Percentiles rank a stretch among this genome's conserved stretches.
These are phyloP conservation scores for Saturnispora gosingensis DNA, from an alignment of 805 yeast species.

Conservation along the genomic window DNA sequence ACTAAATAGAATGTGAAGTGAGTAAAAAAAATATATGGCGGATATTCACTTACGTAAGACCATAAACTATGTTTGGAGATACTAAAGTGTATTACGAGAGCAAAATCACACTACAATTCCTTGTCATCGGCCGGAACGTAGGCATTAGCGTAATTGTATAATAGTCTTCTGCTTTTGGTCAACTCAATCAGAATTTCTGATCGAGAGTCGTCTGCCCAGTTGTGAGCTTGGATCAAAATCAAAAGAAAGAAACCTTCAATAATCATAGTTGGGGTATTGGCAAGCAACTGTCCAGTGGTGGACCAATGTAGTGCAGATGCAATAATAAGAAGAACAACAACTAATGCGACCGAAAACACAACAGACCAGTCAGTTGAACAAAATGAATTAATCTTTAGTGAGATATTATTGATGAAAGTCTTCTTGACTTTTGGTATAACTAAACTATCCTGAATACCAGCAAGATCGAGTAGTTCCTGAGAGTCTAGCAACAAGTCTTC, in stretches of 20 bases:
- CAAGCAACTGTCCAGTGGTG: conserved; percentile 32
- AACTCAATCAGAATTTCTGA: conserved; percentile 8
- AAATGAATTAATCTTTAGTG: conserved; percentile 20
- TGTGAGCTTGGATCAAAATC: conserved; percentile 32
- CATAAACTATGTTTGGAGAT: neutral
- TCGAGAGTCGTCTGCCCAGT: conserved; percentile 18
- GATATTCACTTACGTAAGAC: neutral
- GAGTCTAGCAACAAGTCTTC: conserved; percentile 26
- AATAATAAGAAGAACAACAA: conserved; percentile 24
- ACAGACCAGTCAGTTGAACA: conserved; percentile 30
- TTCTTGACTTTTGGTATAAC: conserved; percentile 4
- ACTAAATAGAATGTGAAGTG: neutral
- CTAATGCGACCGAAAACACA: conserved; percentile 20
- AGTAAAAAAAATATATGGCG: neutral
- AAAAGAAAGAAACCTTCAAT: conserved; percentile 34
- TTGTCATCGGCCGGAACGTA: neutral
- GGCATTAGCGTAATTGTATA: conserved; percentile 5
- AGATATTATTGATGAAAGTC: conserved; percentile 9
- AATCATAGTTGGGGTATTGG: conserved; percentile 36
- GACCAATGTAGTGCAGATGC: conserved; percentile 31
- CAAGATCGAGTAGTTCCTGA: conserved; percentile 21
- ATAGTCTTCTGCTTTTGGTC: conserved; percentile 8
- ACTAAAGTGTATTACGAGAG: neutral
- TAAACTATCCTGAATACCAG: conserved; percentile 18
- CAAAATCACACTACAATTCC: no score